phyloP scores from a whole-genome alignment of 306 rosid species.

The Dryas drummondii region DNA sequence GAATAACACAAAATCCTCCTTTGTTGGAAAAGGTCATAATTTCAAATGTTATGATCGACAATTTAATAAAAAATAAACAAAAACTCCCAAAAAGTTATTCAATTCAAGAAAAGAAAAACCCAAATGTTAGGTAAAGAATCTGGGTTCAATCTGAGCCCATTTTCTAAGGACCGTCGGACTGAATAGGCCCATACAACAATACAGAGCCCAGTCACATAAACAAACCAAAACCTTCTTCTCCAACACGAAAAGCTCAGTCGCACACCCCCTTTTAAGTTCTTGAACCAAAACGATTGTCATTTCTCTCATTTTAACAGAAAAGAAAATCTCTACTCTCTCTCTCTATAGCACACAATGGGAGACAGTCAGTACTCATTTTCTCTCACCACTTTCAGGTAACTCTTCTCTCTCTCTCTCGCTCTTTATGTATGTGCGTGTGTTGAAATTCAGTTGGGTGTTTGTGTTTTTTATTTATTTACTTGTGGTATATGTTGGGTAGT shows the following conservation, averaged over 20 bases:
- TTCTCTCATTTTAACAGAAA: background rate
- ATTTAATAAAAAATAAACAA: too few relatives aligned
- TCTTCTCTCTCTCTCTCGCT: background rate
- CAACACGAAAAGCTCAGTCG: slow-evolving; percentile 26
- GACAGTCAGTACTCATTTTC: slow-evolving; percentile 56
- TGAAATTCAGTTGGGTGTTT: background rate
- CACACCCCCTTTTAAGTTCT: background rate
- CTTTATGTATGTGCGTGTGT: background rate
- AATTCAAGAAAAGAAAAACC: too few relatives aligned
- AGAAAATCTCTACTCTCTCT: background rate
- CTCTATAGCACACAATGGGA: slow-evolving; percentile 39
- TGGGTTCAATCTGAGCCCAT: too few relatives aligned
- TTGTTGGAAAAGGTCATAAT: too few relatives aligned
- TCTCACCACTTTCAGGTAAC: slow-evolving; percentile 54
- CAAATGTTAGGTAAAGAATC: too few relatives aligned
- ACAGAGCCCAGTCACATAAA: background rate
- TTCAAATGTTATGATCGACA: too few relatives aligned
- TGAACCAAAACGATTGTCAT: background rate
- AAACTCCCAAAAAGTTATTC: too few relatives aligned
- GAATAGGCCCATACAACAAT: background rate
- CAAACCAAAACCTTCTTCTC: slow-evolving; percentile 24
- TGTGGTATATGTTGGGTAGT: slow-evolving; percentile 35
- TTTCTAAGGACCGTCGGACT: too few relatives aligned
- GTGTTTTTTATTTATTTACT: slow-evolving; percentile 5
- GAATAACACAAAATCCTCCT: too few relatives aligned